Percentiles rank a stretch among this genome's conserved stretches.
phyloP scores from a whole-genome alignment of 2,329 filamentous ascomycete species.

The Exserohilum turcica region DNA sequence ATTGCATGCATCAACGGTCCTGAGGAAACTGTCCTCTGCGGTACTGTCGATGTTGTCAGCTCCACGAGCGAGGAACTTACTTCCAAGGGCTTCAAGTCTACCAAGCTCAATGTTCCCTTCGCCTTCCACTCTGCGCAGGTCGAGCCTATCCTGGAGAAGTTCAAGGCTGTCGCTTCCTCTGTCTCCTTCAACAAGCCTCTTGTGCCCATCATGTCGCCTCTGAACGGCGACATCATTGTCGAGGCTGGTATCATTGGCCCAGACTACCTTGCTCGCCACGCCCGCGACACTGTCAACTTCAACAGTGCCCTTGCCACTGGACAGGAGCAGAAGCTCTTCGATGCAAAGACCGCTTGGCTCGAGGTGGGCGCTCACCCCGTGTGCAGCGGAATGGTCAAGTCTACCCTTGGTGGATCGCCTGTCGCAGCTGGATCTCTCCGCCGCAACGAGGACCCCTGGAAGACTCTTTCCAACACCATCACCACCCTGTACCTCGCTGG shows the following conservation, averaged over 20 bases:
- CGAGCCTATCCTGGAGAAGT: constrained; percentile 65
- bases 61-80: constrained; percentile 57
- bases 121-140: constrained; percentile 71
- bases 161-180: constrained; percentile 59
- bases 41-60: constrained; percentile 64
- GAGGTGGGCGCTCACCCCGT: constrained; percentile 78
- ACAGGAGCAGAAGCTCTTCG: constrained; percentile 62
- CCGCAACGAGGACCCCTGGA: constrained; percentile 67
- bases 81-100: constrained; percentile 62
- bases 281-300: constrained; percentile 73
- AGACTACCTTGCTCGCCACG: constrained; percentile 67
- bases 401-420: constrained; percentile 61
- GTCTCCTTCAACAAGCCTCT: constrained; percentile 63
- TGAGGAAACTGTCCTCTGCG: constrained; percentile 74
- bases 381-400: constrained; percentile 70
- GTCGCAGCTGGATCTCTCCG: constrained; percentile 65
- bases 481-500: constrained; percentile 66
- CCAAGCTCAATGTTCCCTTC: constrained; percentile 67
- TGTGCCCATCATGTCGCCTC: constrained; percentile 70
- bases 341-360: constrained; percentile 71
- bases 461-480: constrained; percentile 64
- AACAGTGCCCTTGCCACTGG: constrained; percentile 65
- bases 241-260: constrained; percentile 63
- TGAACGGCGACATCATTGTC: constrained; percentile 64
- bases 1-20: constrained; percentile 78